Evolutionary conservation across 2,329 filamentous ascomycete species (phyloP).

Genomic region (Chaetomiaceae sp.): DNA sequence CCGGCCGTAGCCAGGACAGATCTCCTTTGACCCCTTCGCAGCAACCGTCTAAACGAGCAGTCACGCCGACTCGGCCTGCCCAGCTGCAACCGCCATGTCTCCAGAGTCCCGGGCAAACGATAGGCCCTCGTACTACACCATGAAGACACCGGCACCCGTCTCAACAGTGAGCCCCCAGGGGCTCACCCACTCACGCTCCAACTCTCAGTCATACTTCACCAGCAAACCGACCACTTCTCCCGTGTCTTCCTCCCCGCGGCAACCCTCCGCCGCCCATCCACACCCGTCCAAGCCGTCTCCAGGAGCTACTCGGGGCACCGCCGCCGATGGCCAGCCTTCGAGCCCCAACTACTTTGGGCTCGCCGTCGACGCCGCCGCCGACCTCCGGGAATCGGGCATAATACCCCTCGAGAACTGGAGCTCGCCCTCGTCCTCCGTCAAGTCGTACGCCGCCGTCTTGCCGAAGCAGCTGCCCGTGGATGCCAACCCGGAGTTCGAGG

Average conservation of each 20-base stretch:
- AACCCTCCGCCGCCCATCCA: conserved; percentile 52
- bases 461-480: conserved; percentile 68
- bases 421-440: conserved; percentile 64
- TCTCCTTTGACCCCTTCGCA: neutral
- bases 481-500: conserved; percentile 76
- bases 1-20: neutral
- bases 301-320: conserved; percentile 23
- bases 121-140: conserved; percentile 39
- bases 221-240: conserved; percentile 48
- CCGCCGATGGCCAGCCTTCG: conserved; percentile 42
- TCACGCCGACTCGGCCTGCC: neutral
- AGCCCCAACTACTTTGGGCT: conserved; percentile 90
- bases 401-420: conserved; percentile 71
- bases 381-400: conserved; percentile 59
- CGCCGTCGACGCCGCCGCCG: conserved; percentile 55
- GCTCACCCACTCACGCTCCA: conserved; percentile 35
- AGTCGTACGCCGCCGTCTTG: conserved; percentile 63
- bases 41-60: neutral
- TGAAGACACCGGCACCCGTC: conserved; percentile 43
- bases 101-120: conserved; percentile 32
- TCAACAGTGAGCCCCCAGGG: conserved; percentile 33
- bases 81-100: conserved; percentile 20
- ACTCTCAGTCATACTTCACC: conserved; percentile 37
- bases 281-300: conserved; percentile 50
- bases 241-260: conserved; percentile 46